Evolutionary conservation across 2,329 filamentous ascomycete species (phyloP), one percentile per base, ranked within the genome.

Genomic region (Rhynchosporium graminicola): DNA sequence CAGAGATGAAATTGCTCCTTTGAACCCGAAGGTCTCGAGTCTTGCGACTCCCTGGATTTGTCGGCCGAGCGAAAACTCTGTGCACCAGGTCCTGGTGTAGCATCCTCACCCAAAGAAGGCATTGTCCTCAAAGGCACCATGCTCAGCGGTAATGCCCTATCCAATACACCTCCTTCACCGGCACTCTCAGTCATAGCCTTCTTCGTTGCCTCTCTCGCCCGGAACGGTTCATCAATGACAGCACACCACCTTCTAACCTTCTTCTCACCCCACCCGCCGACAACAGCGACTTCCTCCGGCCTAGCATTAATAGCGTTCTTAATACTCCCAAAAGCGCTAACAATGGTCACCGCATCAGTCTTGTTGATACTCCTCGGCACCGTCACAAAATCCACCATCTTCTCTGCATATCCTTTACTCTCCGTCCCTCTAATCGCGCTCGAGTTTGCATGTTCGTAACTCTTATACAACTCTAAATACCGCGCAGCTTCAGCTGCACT

Each of bases 391-490:
- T 97, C 94, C 8, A 95, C 88, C 63, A 99, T 82, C 63, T 89
- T 89, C 70, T 97, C 93, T 5, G 90, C 86, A 72, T 97, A 98
- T 59, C 86, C 87, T 26, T 88, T 89, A 1, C 90, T 87, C 76
- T 96, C 92, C 69, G 92, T 89, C 10, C 92, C 92, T 63, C 88
- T 88, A 75, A 99, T 98, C 38, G 90, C 89, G 0, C 86, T 83
- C 31, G 92, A 90, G 66, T 76, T 80, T 40, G 93, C 91, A 74
- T 96, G 87, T 77, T 99, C 95, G 71, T 92, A 96, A 0, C 89
- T 91, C 76, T 99, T 99, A 82, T 94, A 98, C 9, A 97, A 80
- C 74, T 98, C 95, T 29, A 99, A 82, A 73, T 99, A 99, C 70
- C 94, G 87, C 0, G 91, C 95, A 2, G 93, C 94, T 79, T 99